Conservation (phyloP, 1,284 basidiomycete genomes). For the Coniferiporia weirii region DNA sequence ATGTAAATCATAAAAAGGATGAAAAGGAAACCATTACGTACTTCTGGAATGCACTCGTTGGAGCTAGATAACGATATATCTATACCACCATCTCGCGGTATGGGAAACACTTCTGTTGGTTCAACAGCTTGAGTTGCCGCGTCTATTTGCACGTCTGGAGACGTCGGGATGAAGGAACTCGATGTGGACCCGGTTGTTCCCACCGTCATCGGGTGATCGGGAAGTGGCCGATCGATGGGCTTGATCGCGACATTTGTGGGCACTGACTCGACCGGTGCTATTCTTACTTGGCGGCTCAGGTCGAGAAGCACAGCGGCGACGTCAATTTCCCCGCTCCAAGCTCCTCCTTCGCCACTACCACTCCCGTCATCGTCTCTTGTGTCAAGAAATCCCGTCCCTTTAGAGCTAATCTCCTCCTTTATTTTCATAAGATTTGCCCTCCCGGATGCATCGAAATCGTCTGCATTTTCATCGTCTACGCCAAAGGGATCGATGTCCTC, state of each 20-base stretch:
- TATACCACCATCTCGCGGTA: no score
- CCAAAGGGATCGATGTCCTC: constrained; percentile 14
- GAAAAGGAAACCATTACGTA: neutral
- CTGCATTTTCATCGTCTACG: constrained; percentile 2
- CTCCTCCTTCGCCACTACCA: neutral
- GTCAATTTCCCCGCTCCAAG: constrained; percentile 13
- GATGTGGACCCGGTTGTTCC: neutral
- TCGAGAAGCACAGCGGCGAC: constrained; percentile 18
- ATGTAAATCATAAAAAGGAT: neutral
- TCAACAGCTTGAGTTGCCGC: neutral
- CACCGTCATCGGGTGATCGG: neutral
- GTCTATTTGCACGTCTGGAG: neutral
- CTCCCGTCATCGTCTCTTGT: neutral
- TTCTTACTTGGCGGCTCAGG: constrained; percentile 13
- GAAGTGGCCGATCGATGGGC: neutral
- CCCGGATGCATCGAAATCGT: neutral
- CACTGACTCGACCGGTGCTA: constrained; percentile 6
- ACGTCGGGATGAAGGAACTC: neutral
- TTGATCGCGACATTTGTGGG: constrained; percentile 2
- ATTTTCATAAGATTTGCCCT: neutral
- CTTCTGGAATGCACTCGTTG: neutral
- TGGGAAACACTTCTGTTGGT: neutral
- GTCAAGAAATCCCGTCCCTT: neutral
- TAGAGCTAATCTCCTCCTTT: neutral
- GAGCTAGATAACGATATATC: neutral